phyloP scores from a whole-genome alignment of 2,329 filamentous ascomycete genomes.

The Fusarium nanum region DNA sequence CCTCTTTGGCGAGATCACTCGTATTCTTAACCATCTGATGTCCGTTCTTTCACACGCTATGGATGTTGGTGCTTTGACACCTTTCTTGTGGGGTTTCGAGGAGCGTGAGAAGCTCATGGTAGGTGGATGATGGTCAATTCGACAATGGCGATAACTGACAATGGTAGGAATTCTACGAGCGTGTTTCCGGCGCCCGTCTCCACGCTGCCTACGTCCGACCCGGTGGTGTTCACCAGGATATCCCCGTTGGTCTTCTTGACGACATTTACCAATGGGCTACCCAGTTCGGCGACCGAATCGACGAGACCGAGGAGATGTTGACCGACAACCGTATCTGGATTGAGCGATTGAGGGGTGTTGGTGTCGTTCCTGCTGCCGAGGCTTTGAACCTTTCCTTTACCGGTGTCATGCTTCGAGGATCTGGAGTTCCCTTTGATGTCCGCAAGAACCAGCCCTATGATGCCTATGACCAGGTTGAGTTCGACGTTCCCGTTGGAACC shows the following conservation, averaged over 20 bases:
- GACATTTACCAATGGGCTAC: constrained; percentile 99
- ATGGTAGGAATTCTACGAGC: constrained; percentile 96
- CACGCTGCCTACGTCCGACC: constrained; percentile 97
- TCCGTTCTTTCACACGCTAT: constrained; percentile 96
- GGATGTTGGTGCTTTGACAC: constrained; percentile 97
- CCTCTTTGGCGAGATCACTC: constrained; percentile 93
- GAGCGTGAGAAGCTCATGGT: constrained; percentile 99
- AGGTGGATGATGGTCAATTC: constrained; percentile 50
- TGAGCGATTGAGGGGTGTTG: constrained; percentile 88
- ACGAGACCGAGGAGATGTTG: constrained; percentile 98
- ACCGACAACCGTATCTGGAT: constrained; percentile 99
- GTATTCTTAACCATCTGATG: constrained; percentile 97
- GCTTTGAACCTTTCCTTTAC: constrained; percentile 98
- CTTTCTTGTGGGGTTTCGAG: constrained; percentile 99
- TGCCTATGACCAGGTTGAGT: constrained; percentile 97
- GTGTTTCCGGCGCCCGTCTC: constrained; percentile 96
- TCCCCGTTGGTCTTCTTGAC: constrained; percentile 92
- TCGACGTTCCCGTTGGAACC: constrained; percentile 94
- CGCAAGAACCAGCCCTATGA: constrained; percentile 98
- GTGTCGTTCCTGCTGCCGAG: constrained; percentile 89
- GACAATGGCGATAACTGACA: constrained; percentile 13
- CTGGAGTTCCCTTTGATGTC: constrained; percentile 94
- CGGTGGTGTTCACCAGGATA: constrained; percentile 94
- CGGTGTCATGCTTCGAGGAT: constrained; percentile 97
- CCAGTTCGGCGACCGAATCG: constrained; percentile 97